Evolutionary conservation across 2,329 filamentous ascomycete species (phyloP).

Genomic region (Phoma sp.): DNA sequence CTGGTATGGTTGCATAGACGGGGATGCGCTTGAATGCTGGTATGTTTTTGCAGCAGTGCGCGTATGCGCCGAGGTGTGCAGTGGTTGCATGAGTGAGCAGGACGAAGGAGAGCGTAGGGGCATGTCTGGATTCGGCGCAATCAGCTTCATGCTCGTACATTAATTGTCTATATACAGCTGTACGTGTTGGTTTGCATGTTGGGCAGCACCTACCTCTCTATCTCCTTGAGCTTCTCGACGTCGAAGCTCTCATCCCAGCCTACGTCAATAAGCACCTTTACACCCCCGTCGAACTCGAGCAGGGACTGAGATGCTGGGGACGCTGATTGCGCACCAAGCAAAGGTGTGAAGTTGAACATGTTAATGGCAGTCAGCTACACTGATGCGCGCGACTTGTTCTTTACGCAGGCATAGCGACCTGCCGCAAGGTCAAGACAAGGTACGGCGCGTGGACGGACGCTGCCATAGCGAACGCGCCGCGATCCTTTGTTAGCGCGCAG

Average conservation of each 20-base stretch:
- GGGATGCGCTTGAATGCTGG: constrained; percentile 91
- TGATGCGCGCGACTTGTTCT: constrained; percentile 2
- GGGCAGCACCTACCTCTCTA: constrained; percentile 75
- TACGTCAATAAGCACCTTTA: constrained; percentile 93
- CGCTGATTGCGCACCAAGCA: constrained; percentile 88
- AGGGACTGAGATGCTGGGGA: constrained; percentile 93
- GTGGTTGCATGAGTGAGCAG: constrained; percentile 93
- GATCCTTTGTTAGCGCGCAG: constrained; percentile 1
- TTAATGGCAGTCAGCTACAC: constrained; percentile 12
- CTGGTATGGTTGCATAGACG: constrained; percentile 90
- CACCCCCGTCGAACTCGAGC: constrained; percentile 91
- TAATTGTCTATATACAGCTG: constrained; percentile 19
- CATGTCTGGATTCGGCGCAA: constrained; percentile 64
- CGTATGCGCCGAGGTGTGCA: constrained; percentile 89
- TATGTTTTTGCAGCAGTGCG: constrained; percentile 96
- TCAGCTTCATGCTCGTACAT: constrained; percentile 27
- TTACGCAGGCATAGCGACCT: constrained; percentile 10
- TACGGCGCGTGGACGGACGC: constrained; percentile 1
- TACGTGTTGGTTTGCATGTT: constrained; percentile 9
- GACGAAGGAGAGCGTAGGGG: constrained; percentile 89
- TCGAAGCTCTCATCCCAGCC: constrained; percentile 97
- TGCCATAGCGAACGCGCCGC: constrained; percentile 3
- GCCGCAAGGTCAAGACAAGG: background rate
- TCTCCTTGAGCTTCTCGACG: constrained; percentile 77
- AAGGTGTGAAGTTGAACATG: constrained; percentile 96